Percentiles rank a stretch among this genome's conserved stretches.
phyloP scores from a whole-genome alignment of 768 basidiomycete genomes.

The Agrocybe pediades region DNA sequence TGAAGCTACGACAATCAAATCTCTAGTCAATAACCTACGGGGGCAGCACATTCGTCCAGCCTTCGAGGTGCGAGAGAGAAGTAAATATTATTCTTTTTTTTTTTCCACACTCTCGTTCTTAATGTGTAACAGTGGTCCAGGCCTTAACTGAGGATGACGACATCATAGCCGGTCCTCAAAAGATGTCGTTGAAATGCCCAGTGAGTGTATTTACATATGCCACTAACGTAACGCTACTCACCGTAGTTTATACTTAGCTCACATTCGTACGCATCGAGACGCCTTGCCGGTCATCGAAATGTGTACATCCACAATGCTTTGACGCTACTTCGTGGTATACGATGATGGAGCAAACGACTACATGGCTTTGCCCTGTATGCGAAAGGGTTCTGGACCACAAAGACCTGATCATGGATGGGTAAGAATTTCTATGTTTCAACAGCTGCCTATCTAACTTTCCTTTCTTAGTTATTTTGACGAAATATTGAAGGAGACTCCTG shows the following conservation, averaged over 20 bases:
- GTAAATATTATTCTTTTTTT: conserved; percentile 43
- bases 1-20: conserved; percentile 69
- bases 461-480: conserved; percentile 77
- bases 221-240: background rate
- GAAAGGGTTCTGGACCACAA: conserved; percentile 75
- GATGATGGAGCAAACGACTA: conserved; percentile 95
- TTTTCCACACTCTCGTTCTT: background rate
- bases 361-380: conserved; percentile 95
- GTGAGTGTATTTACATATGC: conserved; percentile 48
- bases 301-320: conserved; percentile 93
- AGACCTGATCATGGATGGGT: conserved; percentile 94
- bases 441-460: background rate
- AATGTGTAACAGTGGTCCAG: conserved; percentile 52
- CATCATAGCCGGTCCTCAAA: conserved; percentile 86
- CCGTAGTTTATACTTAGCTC: conserved; percentile 46
- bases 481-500: conserved; percentile 77
- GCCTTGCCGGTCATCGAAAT: conserved; percentile 85
- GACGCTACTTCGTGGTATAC: conserved; percentile 94
- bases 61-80: conserved; percentile 64
- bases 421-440: conserved; percentile 9
- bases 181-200: conserved; percentile 92
- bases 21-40: conserved; percentile 70
- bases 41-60: conserved; percentile 65
- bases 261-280: conserved; percentile 83
- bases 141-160: conserved; percentile 79